Base-by-base conservation (phyloP, 1,284 basidiomycete species). In the Leccinum proliferum region DNA sequence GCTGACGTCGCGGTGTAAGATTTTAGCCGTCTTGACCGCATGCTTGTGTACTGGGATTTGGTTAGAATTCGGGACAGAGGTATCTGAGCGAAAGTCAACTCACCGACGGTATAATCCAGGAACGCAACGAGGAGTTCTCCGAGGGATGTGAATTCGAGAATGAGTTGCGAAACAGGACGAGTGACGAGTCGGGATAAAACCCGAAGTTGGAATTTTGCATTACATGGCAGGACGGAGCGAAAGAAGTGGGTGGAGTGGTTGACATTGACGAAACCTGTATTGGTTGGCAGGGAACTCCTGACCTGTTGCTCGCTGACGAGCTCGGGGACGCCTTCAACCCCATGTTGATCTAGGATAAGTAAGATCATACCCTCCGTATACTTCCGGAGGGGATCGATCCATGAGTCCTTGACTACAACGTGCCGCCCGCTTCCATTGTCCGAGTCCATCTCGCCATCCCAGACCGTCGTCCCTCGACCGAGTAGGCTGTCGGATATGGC, bases 221-320 rank as follows among this genome's bases (percentile, higher is more conserved):
- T 5, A 12, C n/a, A 5, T 7, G 35, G 34, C 18, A 56, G 55
- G 34, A n/a, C 35, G 4, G 21, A 11, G 55, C 48, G 55, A 57
- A 61, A 8, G 29, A 53, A 53, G 21, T 61, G 56, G 5, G 43
- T 57, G 21, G 35, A 61, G 0, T 50, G 15, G 10, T 52, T 58
- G 21, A 39, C 21, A 41, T 41, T 15, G 15, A 41, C 15, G 14
- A 15, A 14, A 41, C 41, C 41, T 50, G 46, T 10, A 50, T 50
- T 50, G 9, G 11, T 21, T 50, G 21, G n/a, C 10, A 50, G 46
- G 46, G 46, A 21, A 5, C 41, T 46, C 21, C 52, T 56, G 57
- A 65, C 64, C 46, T 65, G 65, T 34, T 57, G 9, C 25, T 65
- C 48, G 1, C 11, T 10, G 15, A 65, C 12, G 1, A 65, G 29